These are phyloP conservation scores for Mortierella sp. DNA, from an alignment of 371 early-diverging fungal genomes.

Conservation along the genomic window DNA sequence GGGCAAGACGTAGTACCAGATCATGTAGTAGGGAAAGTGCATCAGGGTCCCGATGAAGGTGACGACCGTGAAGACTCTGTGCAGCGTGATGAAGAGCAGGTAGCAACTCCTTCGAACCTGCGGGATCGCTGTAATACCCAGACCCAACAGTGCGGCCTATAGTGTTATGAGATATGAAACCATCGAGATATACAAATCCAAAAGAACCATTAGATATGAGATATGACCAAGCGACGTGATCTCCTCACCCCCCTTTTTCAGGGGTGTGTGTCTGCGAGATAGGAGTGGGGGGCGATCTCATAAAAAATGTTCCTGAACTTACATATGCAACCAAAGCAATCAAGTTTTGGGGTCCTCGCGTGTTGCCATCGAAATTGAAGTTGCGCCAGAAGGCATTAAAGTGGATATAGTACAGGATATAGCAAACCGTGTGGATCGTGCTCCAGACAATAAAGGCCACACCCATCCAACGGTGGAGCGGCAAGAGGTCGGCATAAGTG, in stretches of 20 bases:
- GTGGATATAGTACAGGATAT: slow-evolving; percentile 39
- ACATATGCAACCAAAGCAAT: slow-evolving; percentile 42
- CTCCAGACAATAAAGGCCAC: slow-evolving; percentile 35
- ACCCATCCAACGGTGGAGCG: slow-evolving; percentile 46
- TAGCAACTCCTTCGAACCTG: slow-evolving; percentile 31
- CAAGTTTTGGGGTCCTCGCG: slow-evolving; percentile 48
- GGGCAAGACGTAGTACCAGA: slow-evolving; percentile 52
- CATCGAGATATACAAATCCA: background rate
- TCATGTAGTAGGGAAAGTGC: slow-evolving; percentile 47
- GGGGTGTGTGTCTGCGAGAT: background rate
- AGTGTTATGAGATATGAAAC: background rate
- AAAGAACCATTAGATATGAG: background rate
- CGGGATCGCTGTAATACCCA: slow-evolving; percentile 28
- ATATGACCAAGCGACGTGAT: background rate
- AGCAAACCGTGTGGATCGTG: slow-evolving; percentile 33
- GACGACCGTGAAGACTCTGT: slow-evolving; percentile 35
- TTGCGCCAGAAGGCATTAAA: slow-evolving; percentile 30
- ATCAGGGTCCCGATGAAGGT: slow-evolving; percentile 33
- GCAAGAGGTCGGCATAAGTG: slow-evolving; percentile 46
- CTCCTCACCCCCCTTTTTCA: background rate
- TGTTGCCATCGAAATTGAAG: slow-evolving; percentile 48
- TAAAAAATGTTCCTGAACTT: slow-evolving; percentile 6
- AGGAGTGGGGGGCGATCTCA: too few relatives aligned
- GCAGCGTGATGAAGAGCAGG: slow-evolving; percentile 29
- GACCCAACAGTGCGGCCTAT: slow-evolving; percentile 21